Evolutionary conservation across 2,329 filamentous ascomycete genomes (phyloP).

Genomic region (Pseudogymnoascus sp.): DNA sequence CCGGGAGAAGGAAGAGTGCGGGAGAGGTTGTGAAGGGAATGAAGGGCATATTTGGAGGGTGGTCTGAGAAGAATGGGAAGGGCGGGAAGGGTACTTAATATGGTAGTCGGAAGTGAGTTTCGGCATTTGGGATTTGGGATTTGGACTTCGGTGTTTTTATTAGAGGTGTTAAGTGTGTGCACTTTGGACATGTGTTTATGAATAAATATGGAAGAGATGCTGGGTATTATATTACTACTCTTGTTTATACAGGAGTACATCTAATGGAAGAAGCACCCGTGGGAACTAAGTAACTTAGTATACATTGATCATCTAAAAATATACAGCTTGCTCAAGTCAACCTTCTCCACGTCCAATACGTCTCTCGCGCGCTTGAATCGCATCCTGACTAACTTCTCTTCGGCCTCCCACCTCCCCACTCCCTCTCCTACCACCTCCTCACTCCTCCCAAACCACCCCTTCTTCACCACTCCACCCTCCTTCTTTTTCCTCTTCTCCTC

Average conservation of each 20-base stretch:
- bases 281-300: background rate
- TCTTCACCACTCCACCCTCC: conserved; percentile 8
- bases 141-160: background rate
- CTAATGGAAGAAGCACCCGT: background rate
- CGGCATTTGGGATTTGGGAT: background rate
- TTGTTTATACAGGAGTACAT: background rate
- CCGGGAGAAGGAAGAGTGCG: background rate
- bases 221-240: conserved; percentile 6
- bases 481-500: conserved; percentile 28
- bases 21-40: background rate
- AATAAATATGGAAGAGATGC: background rate
- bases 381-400: conserved; percentile 27
- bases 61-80: background rate
- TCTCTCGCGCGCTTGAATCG: conserved; percentile 22
- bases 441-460: conserved; percentile 25
- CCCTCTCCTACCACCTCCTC: conserved; percentile 18
- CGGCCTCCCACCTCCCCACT: conserved; percentile 29
- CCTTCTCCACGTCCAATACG: conserved; percentile 15
- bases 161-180: background rate
- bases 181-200: background rate
- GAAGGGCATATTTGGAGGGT: background rate
- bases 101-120: background rate
- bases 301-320: conserved; percentile 6
- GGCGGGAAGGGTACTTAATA: background rate
- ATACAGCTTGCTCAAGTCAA: background rate